Conservation (phyloP, 176 grass and related monocot species). For the Saccharum spontaneum region DNA sequence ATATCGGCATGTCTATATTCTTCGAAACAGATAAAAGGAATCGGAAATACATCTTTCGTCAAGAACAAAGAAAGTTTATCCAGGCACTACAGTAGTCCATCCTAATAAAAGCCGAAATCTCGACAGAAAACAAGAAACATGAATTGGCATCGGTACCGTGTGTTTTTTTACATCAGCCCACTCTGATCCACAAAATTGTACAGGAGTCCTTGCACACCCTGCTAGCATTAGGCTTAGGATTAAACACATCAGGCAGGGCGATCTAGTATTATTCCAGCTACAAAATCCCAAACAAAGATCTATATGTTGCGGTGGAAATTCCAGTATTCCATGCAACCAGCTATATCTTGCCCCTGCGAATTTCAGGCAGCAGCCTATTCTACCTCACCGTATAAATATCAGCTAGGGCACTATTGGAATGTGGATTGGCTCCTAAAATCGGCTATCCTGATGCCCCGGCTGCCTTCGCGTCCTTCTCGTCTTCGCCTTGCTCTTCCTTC, state of each 20-base stretch:
- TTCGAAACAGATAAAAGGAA: neutral
- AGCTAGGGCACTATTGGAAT: slow-evolving; percentile 15
- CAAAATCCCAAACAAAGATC: slow-evolving; percentile 38
- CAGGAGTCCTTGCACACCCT: neutral
- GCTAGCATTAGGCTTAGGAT: neutral
- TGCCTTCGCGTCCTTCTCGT: slow-evolving; percentile 59
- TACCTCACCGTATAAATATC: slow-evolving; percentile 14
- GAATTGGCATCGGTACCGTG: slow-evolving; percentile 9
- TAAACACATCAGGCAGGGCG: neutral
- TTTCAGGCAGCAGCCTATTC: slow-evolving; percentile 54
- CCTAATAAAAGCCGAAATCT: neutral
- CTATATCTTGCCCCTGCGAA: slow-evolving; percentile 39
- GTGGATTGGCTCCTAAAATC: slow-evolving; percentile 22
- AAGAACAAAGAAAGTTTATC: neutral
- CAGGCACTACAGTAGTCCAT: too few species aligned
- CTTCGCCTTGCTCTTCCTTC: slow-evolving; percentile 85
- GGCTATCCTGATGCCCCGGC: slow-evolving; percentile 72
- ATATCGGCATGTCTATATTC: too few species aligned
- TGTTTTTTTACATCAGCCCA: neutral
- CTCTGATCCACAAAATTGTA: slow-evolving; percentile 20
- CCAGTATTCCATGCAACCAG: slow-evolving; percentile 35
- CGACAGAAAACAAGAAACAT: neutral
- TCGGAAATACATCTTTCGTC: neutral
- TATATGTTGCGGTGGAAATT: slow-evolving; percentile 33
- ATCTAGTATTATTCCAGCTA: slow-evolving; percentile 42